Evolutionary conservation across 2,329 filamentous ascomycete genomes (phyloP), one percentile per base, ranked within the genome.

Genomic region (Sordariomycetes sp.): DNA sequence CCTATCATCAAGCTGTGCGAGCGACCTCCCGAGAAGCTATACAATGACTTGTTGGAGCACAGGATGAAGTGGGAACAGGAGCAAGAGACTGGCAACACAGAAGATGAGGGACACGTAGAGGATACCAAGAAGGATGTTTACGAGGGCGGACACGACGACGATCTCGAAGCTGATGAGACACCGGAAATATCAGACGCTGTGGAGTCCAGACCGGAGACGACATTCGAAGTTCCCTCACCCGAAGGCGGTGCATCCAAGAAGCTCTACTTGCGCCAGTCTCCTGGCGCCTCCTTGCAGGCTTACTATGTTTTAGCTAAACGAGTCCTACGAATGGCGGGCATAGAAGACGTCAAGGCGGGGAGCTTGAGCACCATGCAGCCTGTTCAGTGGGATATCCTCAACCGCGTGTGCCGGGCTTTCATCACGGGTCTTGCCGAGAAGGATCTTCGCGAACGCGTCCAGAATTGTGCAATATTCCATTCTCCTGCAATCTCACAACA

Each of bases 1-100:
- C 86, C 87, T 0, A 93, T 94, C 43, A 80, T 94, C 52, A 92
- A 93, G 51, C 68, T 94, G 12, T 94, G 86, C 48, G 71, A 90
- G 51, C 71, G 62, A 27, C 86, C 86, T 3, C 68, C 72, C 0
- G 56, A 68, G 3, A 64, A 70, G 37, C 64, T 93, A 2, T 70
- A 70, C 11, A 51, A 61, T 8, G 75, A 74, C 36, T 66, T 93
- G 5, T 49, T 72, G 5, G 68, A 76, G 21, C 80, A 82, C 46
- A 72, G 83, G 6, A 57, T 64, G 28, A 85, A 79, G 47, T 90
- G 84, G 82, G 83, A 90, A 42, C 68, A 58, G 29, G 75, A 65
- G 29, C 63, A 59, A 32, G 61, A 54, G 4, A 53, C 56, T 4
- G 43, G 42, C 3, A 52, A 55, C 3, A 59, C 60, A 14, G 57